Evolutionary conservation across 805 yeast genomes (phyloP), one percentile per base, ranked within the genome.

Genomic region (Groenewaldozyma salmanticensis): DNA sequence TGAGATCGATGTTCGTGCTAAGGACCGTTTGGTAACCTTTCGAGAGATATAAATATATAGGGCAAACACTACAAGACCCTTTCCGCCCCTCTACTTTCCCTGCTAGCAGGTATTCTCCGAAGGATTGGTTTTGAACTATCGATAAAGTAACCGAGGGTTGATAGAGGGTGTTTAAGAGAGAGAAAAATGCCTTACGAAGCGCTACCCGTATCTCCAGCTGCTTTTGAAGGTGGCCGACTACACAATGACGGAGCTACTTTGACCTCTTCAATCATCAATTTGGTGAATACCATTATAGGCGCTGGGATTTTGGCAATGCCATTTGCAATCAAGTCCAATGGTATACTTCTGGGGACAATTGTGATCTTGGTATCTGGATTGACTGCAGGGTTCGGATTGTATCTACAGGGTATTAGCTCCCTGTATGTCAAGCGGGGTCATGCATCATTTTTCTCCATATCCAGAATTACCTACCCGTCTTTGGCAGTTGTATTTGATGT

Each of bases 221-320:
- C n/a, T n/a, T n/a, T n/a, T n/a, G n/a, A n/a, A n/a, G n/a, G n/a
- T n/a, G n/a, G n/a, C n/a, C n/a, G n/a, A n/a, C n/a, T n/a, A n/a
- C n/a, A n/a, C n/a, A n/a, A n/a, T n/a, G n/a, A n/a, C 4, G 52
- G 52, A 3, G 53, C 53, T 17, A 65, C 78, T 17, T 55, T 68
- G 21, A 45, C 59, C 2, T 76, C 84, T 3, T 75, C 84, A 5
- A 59, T 74, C 20, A 67, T 80, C 49, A 80, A 79, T 61, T 66
- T 83, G 37, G 65, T 77, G 44, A 81, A 81, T 58, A 82, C 90
- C 33, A 79, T 81, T 42, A 67, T 80, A 42, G 90, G 90, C 3
- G 86, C 92, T 1, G 92, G 92, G 0, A 65, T 82, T 50, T 70
- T 82, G 37, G 85, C 87, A 16, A 72, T 81, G 68, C 88, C 92